Base-by-base conservation (phyloP, 805 yeast species). In the Barnettozyma salicaria region DNA sequence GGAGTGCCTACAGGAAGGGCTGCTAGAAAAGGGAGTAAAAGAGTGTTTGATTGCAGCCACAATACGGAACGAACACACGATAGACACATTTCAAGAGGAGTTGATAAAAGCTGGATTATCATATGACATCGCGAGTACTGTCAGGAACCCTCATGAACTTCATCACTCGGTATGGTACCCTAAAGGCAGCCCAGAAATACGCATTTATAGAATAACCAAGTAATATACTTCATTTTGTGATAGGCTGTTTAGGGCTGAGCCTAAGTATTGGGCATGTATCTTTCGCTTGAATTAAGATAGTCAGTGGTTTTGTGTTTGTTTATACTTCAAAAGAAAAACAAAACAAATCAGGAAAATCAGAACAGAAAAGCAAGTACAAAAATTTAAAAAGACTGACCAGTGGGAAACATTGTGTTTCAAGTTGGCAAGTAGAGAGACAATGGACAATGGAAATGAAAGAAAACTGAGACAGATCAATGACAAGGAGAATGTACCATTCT, bases 11-110 rank as follows among this genome's bases (percentile, higher is more conserved):
- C 43, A 18, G 11, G 50, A 47, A 34, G 55, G 49, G 17, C 44
- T 54, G 17, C 44, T 54, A 19, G 22, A 22, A 11, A 36, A 23
- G 32, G 55, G 30, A 2, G 45, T 40, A 43, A 36, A 33, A n/a
- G 44, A 43, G 21, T 73, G 69, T 2, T 38, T 72, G 6, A 68
- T 89, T 12, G 79, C 94, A 2, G 90, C 94, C 5, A 84, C 96
- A 0, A 68, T 81, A 3, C 61, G 97, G 36, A 87, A 82, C 37
- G 65, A 58, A 18, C 67, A 59, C 3, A 79, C 87, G 0, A 49
- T 70, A 2, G 37, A 48, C 1, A 60, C 45, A 4, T 77, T 79
- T 61, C 72, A 67, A 32, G 30, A 48, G 0, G 55, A 50, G 22
- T 53, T 75, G 7, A 36, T 35, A 6, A 32, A 36, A 19, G 24